Evolutionary conservation across 2,329 filamentous ascomycete species (phyloP), one percentile per base, ranked within the genome.

Genomic region (Huntiella abstrusa): DNA sequence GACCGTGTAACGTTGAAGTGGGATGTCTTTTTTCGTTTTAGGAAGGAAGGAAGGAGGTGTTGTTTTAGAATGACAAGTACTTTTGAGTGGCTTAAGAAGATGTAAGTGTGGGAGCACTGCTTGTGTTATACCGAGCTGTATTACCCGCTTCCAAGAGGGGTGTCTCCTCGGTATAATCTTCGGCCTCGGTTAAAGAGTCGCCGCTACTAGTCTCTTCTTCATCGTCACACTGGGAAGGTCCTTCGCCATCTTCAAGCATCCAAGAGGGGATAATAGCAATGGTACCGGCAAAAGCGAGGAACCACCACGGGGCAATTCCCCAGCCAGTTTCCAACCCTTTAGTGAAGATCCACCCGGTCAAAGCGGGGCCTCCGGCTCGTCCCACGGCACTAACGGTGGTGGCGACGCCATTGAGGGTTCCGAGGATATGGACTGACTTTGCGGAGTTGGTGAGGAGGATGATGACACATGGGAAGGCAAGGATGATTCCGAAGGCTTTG

Each of bases 371-470:
- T 1, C 71, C 56, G 1, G 85, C 87, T 42, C 87, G 68, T 1
- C 87, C 88, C 4, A 95, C 60, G 0, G 83, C 86, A 52, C 78
- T 80, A 33, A 87, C 75, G 47, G 80, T 82, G 0, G 87, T 94
- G 0, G 85, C 87, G 51, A 94, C 77, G 2, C 88, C 91, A 56
- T 96, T 96, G 47, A 96, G 64, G 0, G 87, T 95, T 1, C 86
- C 87, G 4, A 96, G 70, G 7, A 93, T 73, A 38, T 71, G 67
- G 12, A 94, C 64, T 46, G 80, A 86, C 1, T 69, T 63, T 4
- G 85, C 85, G 7, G 80, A 84, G 62, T 95, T 95, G 22, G 87
- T 95, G 34, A 96, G 71, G 41, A 96, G 68, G 54, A 96, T 95
- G 4, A 84, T 93, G 19, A 74, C 80, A 55, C 83, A 91, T 0